These are phyloP conservation scores for Corinectria fuckeliana DNA, from an alignment of 2,329 filamentous ascomycete species.

Conservation along the genomic window DNA sequence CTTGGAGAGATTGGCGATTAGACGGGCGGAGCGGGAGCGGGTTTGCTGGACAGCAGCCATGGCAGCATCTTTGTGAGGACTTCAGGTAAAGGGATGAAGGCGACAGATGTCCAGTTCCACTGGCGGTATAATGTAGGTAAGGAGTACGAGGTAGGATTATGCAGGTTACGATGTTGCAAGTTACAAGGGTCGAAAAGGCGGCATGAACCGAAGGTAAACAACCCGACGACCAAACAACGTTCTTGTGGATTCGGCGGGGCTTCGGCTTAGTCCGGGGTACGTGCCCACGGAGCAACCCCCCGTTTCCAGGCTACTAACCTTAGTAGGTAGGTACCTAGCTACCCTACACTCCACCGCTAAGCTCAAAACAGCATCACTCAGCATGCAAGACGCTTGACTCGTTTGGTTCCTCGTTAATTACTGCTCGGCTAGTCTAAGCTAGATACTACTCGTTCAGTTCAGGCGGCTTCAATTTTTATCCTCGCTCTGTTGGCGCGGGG, in stretches of 20 bases:
- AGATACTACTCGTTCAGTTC: neutral
- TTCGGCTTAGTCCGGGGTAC: neutral
- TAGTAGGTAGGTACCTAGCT: too few relatives aligned
- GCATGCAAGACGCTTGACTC: neutral
- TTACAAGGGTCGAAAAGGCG: conserved; percentile 5
- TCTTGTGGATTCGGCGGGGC: too few relatives aligned
- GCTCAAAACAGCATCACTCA: neutral
- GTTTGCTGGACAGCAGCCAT: conserved; percentile 37
- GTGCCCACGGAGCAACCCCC: too few relatives aligned
- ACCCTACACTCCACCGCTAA: neutral
- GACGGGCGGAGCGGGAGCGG: conserved; percentile 36
- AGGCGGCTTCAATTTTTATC: neutral
- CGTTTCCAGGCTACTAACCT: too few relatives aligned
- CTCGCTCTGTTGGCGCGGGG: neutral
- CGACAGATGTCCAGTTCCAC: neutral
- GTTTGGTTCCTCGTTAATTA: neutral
- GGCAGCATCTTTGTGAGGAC: conserved; percentile 23
- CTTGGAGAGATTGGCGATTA: conserved; percentile 36
- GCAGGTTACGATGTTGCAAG: neutral
- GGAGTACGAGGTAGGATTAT: neutral
- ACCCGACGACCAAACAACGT: too few relatives aligned
- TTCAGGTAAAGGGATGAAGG: neutral
- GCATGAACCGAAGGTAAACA: conserved; percentile 8
- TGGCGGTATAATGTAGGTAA: neutral
- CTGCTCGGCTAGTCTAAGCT: too few relatives aligned